Evolutionary conservation across 1,139 yeast species (phyloP).

Genomic region (Geotrichum australiense): DNA sequence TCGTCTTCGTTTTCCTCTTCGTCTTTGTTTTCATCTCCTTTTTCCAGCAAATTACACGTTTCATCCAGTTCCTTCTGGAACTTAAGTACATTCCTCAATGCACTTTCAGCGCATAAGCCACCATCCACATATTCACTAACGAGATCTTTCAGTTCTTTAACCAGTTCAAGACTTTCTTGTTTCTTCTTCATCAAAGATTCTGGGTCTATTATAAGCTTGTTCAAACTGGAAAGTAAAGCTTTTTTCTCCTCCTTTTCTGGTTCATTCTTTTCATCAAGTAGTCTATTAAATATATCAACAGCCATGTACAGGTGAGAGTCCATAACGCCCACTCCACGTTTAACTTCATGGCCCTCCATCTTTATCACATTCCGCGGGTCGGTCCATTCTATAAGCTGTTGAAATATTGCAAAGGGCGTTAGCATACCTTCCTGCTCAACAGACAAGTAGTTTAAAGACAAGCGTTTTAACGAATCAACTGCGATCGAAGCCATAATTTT

Average conservation of each 20-base stretch:
- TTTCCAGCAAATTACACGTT: slow-evolving; percentile 19
- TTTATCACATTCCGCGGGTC: slow-evolving; percentile 56
- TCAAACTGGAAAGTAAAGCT: slow-evolving; percentile 47
- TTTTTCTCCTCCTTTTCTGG: slow-evolving; percentile 45
- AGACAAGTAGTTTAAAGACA: slow-evolving; percentile 42
- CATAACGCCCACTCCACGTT: slow-evolving; percentile 40
- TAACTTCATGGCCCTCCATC: slow-evolving; percentile 27
- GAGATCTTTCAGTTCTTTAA: slow-evolving; percentile 19
- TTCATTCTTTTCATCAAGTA: slow-evolving; percentile 37
- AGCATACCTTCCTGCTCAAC: slow-evolving; percentile 37
- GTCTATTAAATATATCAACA: slow-evolving; percentile 45
- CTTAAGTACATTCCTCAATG: slow-evolving; percentile 43
- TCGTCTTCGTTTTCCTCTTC: slow-evolving; percentile 12
- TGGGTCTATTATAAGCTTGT: slow-evolving; percentile 41
- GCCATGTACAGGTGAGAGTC: slow-evolving; percentile 55
- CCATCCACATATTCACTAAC: slow-evolving; percentile 29
- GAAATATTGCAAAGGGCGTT: slow-evolving; percentile 55
- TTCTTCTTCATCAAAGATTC: no score
- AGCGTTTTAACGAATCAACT: slow-evolving; percentile 58
- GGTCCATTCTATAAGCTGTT: slow-evolving; percentile 79
- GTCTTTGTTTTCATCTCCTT: slow-evolving; percentile 19
- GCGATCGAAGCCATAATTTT: slow-evolving; percentile 55
- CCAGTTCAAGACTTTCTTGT: slow-evolving; percentile 16
- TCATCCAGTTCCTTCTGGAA: slow-evolving; percentile 30
- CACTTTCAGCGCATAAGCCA: slow-evolving; percentile 35